Evolutionary conservation across 176 grass and related monocot species (phyloP).

Genomic region (Carex myosuroides): DNA sequence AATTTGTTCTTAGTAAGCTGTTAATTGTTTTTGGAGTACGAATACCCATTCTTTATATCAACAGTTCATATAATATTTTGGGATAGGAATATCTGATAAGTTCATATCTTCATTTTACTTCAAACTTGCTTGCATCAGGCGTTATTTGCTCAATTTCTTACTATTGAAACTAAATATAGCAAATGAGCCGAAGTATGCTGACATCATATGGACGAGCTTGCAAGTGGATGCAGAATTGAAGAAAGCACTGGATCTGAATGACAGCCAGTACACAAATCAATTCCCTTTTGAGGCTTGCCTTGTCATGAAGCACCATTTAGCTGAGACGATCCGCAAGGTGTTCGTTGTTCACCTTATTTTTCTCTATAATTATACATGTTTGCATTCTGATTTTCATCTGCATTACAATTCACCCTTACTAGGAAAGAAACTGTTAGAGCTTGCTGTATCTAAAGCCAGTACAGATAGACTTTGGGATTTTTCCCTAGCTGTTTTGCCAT

Average conservation of each 20-base stretch:
- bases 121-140: not conserved
- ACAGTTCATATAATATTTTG: slow-evolving; percentile 6
- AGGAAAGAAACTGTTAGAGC: not conserved
- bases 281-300: slow-evolving; percentile 96
- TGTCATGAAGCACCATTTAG: slow-evolving; percentile 96
- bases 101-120: not conserved
- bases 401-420: not conserved
- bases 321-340: slow-evolving; percentile 82
- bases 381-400: not conserved
- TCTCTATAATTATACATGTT: not conserved
- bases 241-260: slow-evolving; percentile 55
- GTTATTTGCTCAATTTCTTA: not conserved
- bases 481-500: not conserved
- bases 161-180: slow-evolving; percentile 27
- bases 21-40: not conserved
- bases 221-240: slow-evolving; percentile 90
- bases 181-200: slow-evolving; percentile 69
- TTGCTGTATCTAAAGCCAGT: not conserved
- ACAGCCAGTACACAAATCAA: slow-evolving; percentile 81
- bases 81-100: not conserved
- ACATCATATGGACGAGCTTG: slow-evolving; percentile 88
- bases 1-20: slow-evolving; percentile 85
- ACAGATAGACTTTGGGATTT: not conserved
- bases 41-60: not conserved
- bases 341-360: not conserved